Percentiles rank a stretch among this genome's conserved stretches.
phyloP scores from a whole-genome alignment of 1,139 yeast species.

The Yamadazyma siamensis region DNA sequence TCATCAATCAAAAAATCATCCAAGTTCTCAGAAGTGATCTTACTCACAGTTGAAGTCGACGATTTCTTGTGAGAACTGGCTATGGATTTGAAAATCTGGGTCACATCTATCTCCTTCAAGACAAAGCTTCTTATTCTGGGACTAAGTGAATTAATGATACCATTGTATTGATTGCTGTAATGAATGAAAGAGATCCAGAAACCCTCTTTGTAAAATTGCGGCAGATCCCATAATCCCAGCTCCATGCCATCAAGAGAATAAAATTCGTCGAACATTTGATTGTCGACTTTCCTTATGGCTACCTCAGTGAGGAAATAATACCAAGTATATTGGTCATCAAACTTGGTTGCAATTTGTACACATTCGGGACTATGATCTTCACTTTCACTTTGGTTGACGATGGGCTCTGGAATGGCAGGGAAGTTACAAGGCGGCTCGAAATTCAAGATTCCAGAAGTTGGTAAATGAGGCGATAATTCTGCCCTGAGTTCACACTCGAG shows the following conservation, averaged over 20 bases:
- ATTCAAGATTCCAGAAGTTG: slow-evolving; percentile 39
- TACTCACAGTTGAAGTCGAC: slow-evolving; percentile 10
- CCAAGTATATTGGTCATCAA: slow-evolving; percentile 43
- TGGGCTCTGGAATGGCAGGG: slow-evolving; percentile 35
- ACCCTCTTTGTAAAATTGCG: slow-evolving; percentile 18
- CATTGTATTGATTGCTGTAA: slow-evolving; percentile 39
- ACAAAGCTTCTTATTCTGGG: slow-evolving; percentile 34
- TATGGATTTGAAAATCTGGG: slow-evolving; percentile 30
- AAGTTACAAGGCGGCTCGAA: slow-evolving; percentile 41
- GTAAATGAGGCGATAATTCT: slow-evolving; percentile 43
- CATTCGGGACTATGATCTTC: slow-evolving; percentile 26
- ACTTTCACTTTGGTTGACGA: slow-evolving; percentile 15
- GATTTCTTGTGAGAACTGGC: slow-evolving; percentile 22
- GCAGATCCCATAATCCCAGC: slow-evolving; percentile 25
- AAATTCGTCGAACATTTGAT: slow-evolving; percentile 39
- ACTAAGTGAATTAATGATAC: slow-evolving; percentile 35
- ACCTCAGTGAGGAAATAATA: slow-evolving; percentile 47
- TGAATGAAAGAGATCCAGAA: slow-evolving; percentile 33
- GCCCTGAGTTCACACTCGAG: slow-evolving; percentile 44
- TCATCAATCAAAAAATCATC: slow-evolving; percentile 37
- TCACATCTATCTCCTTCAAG: slow-evolving; percentile 31
- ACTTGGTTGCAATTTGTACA: slow-evolving; percentile 26
- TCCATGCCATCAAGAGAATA: slow-evolving; percentile 19
- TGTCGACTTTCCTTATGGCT: slow-evolving; percentile 47
- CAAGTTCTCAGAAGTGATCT: slow-evolving; percentile 18